These are phyloP conservation scores for Fraxinus angustifolia DNA, from an alignment of 305 asterid species.

Conservation along the genomic window DNA sequence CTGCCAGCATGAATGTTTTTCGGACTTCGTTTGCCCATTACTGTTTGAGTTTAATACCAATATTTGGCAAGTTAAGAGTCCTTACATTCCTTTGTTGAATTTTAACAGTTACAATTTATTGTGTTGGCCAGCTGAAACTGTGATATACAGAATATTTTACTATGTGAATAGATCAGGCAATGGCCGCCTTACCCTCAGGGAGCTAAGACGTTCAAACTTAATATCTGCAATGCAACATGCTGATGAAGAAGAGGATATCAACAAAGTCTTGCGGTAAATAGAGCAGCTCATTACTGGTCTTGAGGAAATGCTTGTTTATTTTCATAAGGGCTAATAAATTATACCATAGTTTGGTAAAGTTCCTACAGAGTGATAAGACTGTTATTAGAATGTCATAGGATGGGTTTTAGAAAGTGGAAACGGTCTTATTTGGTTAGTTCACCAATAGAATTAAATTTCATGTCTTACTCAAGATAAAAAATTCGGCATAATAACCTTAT, in stretches of 20 bases:
- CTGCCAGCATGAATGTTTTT: not conserved
- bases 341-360: not conserved
- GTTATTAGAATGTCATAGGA: not conserved
- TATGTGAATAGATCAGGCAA: constrained; percentile 91
- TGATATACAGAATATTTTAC: constrained; percentile 93
- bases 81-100: constrained; percentile 13
- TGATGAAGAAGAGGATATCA: constrained; percentile 97
- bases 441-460: not conserved
- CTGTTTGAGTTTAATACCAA: constrained; percentile 3
- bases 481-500: not conserved
- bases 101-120: constrained; percentile 25
- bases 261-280: constrained; percentile 87
- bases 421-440: not conserved
- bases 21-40: constrained; percentile 18
- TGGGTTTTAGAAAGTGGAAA: not conserved
- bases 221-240: constrained; percentile 44
- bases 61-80: constrained; percentile 1
- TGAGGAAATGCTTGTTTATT: constrained; percentile 5
- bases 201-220: constrained; percentile 84
- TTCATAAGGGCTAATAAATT: constrained; percentile 9
- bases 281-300: constrained; percentile 12
- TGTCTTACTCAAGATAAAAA: not conserved
- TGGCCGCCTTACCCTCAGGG: constrained; percentile 87
- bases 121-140: constrained; percentile 86
- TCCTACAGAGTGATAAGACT: not conserved